Percentiles rank a stretch among this genome's conserved stretches.
Conservation (phyloP, 176 grass and related monocot genomes). For the Eleusine coracana region DNA sequence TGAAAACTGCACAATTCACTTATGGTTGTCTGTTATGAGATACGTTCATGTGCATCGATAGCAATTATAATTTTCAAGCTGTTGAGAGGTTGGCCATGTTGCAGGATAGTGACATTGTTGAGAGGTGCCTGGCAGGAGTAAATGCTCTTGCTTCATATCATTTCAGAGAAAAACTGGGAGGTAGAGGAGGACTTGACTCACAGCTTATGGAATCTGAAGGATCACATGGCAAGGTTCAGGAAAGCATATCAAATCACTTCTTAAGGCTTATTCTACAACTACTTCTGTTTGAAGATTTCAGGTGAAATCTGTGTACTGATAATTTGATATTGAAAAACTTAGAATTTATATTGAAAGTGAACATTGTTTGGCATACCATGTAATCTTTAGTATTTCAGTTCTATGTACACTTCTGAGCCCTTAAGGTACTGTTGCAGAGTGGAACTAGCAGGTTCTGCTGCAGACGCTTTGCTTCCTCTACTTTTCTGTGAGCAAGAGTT, state of each 20-base stretch:
- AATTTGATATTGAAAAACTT: constrained; percentile 9
- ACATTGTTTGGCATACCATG: constrained; percentile 6
- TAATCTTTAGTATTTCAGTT: constrained; percentile 7
- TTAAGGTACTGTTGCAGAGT: constrained; percentile 52
- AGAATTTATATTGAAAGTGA: background rate
- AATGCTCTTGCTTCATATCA: constrained; percentile 91
- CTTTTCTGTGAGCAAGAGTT: constrained; percentile 84
- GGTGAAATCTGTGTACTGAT: constrained; percentile 50
- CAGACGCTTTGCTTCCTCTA: constrained; percentile 90
- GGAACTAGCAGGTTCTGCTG: constrained; percentile 85
- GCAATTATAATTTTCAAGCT: constrained; percentile 27
- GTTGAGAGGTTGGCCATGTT: constrained; percentile 19
- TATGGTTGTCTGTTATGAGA: constrained; percentile 22
- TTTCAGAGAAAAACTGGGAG: constrained; percentile 80
- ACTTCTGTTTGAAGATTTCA: constrained; percentile 90
- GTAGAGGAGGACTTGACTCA: constrained; percentile 65
- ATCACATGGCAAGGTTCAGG: constrained; percentile 65
- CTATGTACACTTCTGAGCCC: constrained; percentile 22
- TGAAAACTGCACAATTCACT: background rate
- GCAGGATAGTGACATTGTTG: constrained; percentile 90
- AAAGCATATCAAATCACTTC: constrained; percentile 82
- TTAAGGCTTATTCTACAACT: constrained; percentile 80
- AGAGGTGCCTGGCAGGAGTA: constrained; percentile 83
- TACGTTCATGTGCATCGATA: background rate
- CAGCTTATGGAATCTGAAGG: constrained; percentile 64